These are phyloP conservation scores for Barnettozyma sp. DNA, from an alignment of 805 yeast genomes.

Conservation along the genomic window DNA sequence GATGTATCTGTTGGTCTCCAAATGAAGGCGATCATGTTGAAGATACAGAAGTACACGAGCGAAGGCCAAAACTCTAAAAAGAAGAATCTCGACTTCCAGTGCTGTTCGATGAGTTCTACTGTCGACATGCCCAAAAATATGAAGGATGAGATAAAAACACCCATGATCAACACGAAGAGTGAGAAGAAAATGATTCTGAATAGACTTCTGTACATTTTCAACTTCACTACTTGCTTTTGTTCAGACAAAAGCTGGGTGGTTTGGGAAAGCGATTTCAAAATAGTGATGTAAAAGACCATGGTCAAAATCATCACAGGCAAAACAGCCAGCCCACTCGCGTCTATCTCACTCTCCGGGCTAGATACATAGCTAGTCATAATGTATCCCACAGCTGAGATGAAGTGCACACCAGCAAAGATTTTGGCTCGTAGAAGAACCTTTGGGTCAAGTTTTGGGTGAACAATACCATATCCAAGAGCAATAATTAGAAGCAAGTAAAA, in stretches of 20 bases:
- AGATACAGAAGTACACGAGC: conserved; percentile 75
- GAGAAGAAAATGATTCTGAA: conserved; percentile 71
- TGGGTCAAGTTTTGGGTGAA: conserved; percentile 74
- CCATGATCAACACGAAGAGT: conserved; percentile 60
- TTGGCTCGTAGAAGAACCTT: conserved; percentile 67
- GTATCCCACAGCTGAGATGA: conserved; percentile 46
- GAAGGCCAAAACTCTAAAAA: conserved; percentile 94
- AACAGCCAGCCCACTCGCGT: conserved; percentile 49
- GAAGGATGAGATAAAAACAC: conserved; percentile 63
- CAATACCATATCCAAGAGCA: conserved; percentile 91
- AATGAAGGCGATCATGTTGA: conserved; percentile 75
- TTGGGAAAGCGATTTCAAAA: conserved; percentile 61
- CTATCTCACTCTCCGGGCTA: conserved; percentile 42
- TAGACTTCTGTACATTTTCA: conserved; percentile 75
- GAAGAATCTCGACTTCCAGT: conserved; percentile 91
- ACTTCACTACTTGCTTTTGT: conserved; percentile 88
- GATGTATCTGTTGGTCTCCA: conserved; percentile 99
- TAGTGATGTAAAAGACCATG: conserved; percentile 65
- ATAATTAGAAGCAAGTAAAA: conserved; percentile 82
- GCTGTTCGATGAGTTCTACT: conserved; percentile 70
- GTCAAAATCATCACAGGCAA: conserved; percentile 69
- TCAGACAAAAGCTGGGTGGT: conserved; percentile 70
- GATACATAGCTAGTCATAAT: conserved; percentile 47
- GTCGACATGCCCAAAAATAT: conserved; percentile 67
- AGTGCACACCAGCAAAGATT: conserved; percentile 50